Evolutionary conservation across 2,329 filamentous ascomycete genomes (phyloP), one percentile per base, ranked within the genome.

Genomic region (Exophiala lecanii-corni): DNA sequence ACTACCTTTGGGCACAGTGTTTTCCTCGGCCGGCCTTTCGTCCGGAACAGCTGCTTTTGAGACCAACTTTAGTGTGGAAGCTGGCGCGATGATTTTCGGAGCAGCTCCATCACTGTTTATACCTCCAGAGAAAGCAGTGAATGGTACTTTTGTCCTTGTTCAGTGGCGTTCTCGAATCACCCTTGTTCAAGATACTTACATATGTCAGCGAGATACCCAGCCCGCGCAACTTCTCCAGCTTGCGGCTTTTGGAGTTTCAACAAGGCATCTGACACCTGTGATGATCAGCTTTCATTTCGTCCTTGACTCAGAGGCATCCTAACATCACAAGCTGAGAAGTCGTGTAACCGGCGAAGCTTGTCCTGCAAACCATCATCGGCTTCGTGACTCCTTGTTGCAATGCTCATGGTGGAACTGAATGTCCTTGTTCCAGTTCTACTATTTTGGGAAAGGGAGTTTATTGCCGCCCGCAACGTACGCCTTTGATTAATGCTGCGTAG

Each of bases 251-350:
- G 75, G 36, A 89, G 71, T 57, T 82, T 85, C 42, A 86, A 71
- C 2, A 89, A 73, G 4, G 82, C 83, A 61, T 89, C 84, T 9
- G 84, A 85, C 47, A 87, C 69, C 71, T 86, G 39, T 16, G 23
- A n/a, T 51, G 25, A 23, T 40, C 20, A 13, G 26, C 13, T 7
- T 26, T 26, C 23, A 12, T 12, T 12, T 7, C 23, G 23, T 26
- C 23, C n/a, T n/a, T n/a, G n/a, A n/a, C n/a, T n/a, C n/a, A n/a
- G n/a, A 19, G 23, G 32, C n/a, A 20, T 17, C 13, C 45, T 42
- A 58, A 70, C 67, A 63, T 70, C 67, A 44, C 67, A 70, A 10
- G 66, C 65, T 17, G 66, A 67, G 49, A 62, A 69, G 15, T 64
- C 59, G 7, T 44, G 41, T 15, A 56, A 39, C 2, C 19, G 52